A percentile compares a stretch with the other conserved stretches of the same genome.
Evolutionary conservation across 345 rosid genomes (phyloP).

Genomic region (Cochlearia excelsa): DNA sequence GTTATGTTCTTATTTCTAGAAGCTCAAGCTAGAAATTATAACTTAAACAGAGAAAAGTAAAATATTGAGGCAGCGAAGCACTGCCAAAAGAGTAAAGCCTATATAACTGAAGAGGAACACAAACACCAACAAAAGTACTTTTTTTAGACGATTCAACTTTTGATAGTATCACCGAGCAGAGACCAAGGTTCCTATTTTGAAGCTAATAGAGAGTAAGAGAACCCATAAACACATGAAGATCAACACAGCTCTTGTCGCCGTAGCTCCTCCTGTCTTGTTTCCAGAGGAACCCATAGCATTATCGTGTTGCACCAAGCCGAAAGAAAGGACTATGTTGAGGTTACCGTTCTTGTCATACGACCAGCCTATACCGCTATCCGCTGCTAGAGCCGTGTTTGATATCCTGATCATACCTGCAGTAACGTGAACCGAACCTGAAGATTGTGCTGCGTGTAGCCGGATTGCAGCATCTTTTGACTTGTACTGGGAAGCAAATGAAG

Average conservation of each 20-base stretch:
- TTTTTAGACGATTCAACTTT: conserved; percentile 4
- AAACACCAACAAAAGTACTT: conserved; percentile 11
- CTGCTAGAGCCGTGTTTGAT: conserved; percentile 37
- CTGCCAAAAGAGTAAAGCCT: conserved; percentile 27
- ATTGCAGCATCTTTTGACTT: conserved; percentile 66
- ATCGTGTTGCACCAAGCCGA: conserved; percentile 44
- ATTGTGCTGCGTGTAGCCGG: conserved; percentile 54
- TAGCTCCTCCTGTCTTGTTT: conserved; percentile 40
- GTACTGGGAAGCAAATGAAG: conserved; percentile 75
- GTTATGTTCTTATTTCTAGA: conserved; percentile 20
- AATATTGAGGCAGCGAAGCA: conserved; percentile 31
- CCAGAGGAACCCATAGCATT: conserved; percentile 13
- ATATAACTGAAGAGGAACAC: conserved; percentile 27
- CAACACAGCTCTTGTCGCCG: conserved; percentile 48
- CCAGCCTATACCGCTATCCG: conserved; percentile 51
- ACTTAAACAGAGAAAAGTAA: neutral
- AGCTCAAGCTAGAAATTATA: conserved; percentile 14
- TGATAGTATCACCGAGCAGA: conserved; percentile 48
- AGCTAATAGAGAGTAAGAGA: conserved; percentile 58
- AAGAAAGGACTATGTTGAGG: conserved; percentile 60
- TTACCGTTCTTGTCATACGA: conserved; percentile 64
- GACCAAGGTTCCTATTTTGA: conserved; percentile 54
- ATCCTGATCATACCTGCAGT: conserved; percentile 94
- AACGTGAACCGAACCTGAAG: conserved; percentile 78
- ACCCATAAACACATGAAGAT: conserved; percentile 64